Evolutionary conservation across 1,139 yeast genomes (phyloP), one percentile per base, ranked within the genome.

Genomic region (Blastobotrys petasosporus): DNA sequence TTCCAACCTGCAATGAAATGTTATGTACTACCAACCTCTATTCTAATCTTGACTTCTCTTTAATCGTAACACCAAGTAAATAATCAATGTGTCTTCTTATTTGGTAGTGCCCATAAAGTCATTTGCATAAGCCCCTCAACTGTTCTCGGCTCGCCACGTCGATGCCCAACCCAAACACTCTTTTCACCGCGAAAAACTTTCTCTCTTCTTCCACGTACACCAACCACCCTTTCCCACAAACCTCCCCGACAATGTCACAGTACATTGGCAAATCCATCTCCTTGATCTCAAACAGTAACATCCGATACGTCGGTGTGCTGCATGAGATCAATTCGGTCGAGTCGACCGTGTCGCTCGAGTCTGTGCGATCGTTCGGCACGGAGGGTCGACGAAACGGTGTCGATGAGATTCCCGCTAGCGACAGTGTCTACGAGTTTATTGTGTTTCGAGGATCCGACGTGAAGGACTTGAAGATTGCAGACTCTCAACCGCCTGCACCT

Each of bases 401-500:
- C 20, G 73, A 76, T 53, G 95, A 87, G 63, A 81, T 88, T 38
- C 77, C 81, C 47, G 87, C 97, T 4, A 79, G 85, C 12, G 73
- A 74, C 37, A 85, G 82, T 44, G 75, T 84, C 15, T 86, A 80
- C 63, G 92, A 86, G 38, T 79, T 78, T 53, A 90, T 92, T 50
- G 88, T 85, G 42, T 85, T 92, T 64, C 79, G 94, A 55, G 98
- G 98, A 35, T 80, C 87, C 33, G 97, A 90, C 59, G 97, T 92
- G 35, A 85, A 86, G 68, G 96, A 86, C 61, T 74, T 92, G 65
- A 79, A 81, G 53, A 94, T 92, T 51, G 74, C 90, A 59, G 97
- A 87, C 54, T 71, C 72, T 30, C 52, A 56, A 4, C 57, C 64
- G 3, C 51, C 55, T 11, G 57, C 60, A 4, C 49, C 51, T 28